Evolutionary conservation across 225 moss, liverwort and hornwort species (phyloP), one percentile per base, ranked within the genome.

Genomic region (Bryum argenteum): DNA sequence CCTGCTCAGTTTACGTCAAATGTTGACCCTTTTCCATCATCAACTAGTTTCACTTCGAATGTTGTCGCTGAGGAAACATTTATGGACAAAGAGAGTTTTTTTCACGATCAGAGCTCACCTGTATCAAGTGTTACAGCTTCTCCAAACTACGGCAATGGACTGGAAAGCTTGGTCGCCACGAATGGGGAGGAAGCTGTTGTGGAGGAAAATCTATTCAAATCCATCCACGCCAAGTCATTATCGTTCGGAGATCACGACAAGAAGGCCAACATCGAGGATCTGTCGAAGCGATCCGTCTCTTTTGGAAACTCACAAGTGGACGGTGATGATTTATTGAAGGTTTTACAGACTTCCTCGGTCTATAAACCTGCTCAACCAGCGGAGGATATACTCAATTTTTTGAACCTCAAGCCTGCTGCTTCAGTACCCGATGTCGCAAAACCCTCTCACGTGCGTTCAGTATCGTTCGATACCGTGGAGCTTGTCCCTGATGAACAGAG

Each of bases 381-480:
- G n/a, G 83, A 76, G 23, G 83, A 87, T 44, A 75, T 87, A 23
- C 78, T 87, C 50, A 53, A 78, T 16, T 87, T 81, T 59, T 58
- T 87, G 58, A 81, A 87, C 70, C 87, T 87, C 6, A 83, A 80
- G 48, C 76, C 87, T 66, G 67, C 73, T 58, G 76, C 80, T 70
- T 33, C 4, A 2, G n/a, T 37, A 41, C 28, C 73, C 16, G 22
- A 68, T 7, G 61, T 10, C 39, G n/a, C 66, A 7, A 83, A 66
- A 65, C 24, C 42, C 58, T 56, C 70, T 54, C 87, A 80, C 65
- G 48, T 56, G 61, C 80, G 83, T 38, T 80, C 83, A 22, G 59
- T 72, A 53, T 83, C 87, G 20, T 87, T 87, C 24, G 75, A 75
- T 42, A 76, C 52, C 18, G 22, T 80, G 72, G 83, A 87, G 60